Percentiles rank a stretch among this genome's conserved stretches.
phyloP scores from a whole-genome alignment of 2,329 filamentous ascomycete species.

The Fusarium sarcochroum region DNA sequence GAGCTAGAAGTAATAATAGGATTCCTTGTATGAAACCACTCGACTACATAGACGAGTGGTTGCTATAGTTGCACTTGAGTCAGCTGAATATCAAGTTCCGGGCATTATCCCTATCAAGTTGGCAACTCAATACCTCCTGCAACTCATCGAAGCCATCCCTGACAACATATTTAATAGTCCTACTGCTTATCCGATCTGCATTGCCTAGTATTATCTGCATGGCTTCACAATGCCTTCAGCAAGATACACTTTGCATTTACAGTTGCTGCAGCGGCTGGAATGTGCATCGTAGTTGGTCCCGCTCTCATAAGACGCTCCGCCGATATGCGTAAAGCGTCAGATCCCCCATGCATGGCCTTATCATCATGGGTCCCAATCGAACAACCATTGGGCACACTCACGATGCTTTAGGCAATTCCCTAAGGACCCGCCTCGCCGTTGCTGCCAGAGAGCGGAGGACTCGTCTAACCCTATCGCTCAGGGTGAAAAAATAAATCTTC shows the following conservation, averaged over 20 bases:
- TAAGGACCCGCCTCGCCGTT: slow-evolving; percentile 14
- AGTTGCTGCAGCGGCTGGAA: slow-evolving; percentile 6
- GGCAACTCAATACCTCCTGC: not conserved
- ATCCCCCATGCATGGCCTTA: slow-evolving; percentile 50
- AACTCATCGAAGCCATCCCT: not conserved
- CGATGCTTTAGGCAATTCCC: slow-evolving; percentile 31
- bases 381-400: slow-evolving; percentile 30
- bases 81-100: too few relatives aligned
- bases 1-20: too few relatives aligned
- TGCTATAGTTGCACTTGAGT: too few relatives aligned
- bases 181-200: slow-evolving; percentile 32
- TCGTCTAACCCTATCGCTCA: slow-evolving; percentile 16
- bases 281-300: slow-evolving; percentile 35
- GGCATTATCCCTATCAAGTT: too few relatives aligned
- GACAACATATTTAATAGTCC: not conserved
- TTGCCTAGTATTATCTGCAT: slow-evolving; percentile 19
- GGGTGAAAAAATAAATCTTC: slow-evolving; percentile 28
- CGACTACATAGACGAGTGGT: too few relatives aligned
- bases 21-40: too few relatives aligned
- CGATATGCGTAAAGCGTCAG: slow-evolving; percentile 44
- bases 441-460: slow-evolving; percentile 30
- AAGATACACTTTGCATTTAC: slow-evolving; percentile 18
- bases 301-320: slow-evolving; percentile 43
- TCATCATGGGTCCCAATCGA: slow-evolving; percentile 39
- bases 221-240: slow-evolving; percentile 1